A percentile compares a stretch with the other conserved stretches of the same genome.
Conservation (phyloP, 352 stramenopile species). For the Phytophthora capsici region DNA sequence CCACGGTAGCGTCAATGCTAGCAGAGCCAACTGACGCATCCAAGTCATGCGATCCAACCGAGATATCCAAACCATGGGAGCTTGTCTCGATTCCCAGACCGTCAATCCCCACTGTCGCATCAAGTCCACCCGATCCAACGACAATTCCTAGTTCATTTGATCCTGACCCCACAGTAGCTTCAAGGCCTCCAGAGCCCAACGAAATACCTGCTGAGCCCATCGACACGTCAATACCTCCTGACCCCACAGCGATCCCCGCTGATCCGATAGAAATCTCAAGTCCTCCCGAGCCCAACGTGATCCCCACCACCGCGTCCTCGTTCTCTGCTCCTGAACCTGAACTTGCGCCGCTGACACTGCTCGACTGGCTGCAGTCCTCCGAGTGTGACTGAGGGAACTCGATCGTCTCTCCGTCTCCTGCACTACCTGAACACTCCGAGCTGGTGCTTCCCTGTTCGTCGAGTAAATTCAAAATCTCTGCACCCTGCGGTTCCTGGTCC, state of each 20-base stretch:
- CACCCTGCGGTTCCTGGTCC: neutral
- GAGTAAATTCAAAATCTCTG: conserved; percentile 13
- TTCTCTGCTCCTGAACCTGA: conserved; percentile 18
- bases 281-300: conserved; percentile 12
- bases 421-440: conserved; percentile 22
- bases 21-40: conserved; percentile 17
- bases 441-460: conserved; percentile 3
- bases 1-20: conserved; percentile 10
- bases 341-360: conserved; percentile 16
- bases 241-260: conserved; percentile 5
- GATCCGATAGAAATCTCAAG: conserved; percentile 24
- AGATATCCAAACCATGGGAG: conserved; percentile 11
- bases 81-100: conserved; percentile 5
- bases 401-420: conserved; percentile 16
- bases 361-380: conserved; percentile 22
- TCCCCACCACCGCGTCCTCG: conserved; percentile 13
- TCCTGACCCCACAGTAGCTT: conserved; percentile 23
- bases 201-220: conserved; percentile 8
- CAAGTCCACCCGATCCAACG: conserved; percentile 20
- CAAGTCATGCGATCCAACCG: conserved; percentile 13
- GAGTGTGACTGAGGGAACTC: conserved; percentile 21
- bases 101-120: conserved; percentile 10
- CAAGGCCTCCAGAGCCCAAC: conserved; percentile 5
- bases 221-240: conserved; percentile 4
- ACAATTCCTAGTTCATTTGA: conserved; percentile 15